phyloP scores from a whole-genome alignment of 1,284 basidiomycete genomes.

The Naganishia sp. region DNA sequence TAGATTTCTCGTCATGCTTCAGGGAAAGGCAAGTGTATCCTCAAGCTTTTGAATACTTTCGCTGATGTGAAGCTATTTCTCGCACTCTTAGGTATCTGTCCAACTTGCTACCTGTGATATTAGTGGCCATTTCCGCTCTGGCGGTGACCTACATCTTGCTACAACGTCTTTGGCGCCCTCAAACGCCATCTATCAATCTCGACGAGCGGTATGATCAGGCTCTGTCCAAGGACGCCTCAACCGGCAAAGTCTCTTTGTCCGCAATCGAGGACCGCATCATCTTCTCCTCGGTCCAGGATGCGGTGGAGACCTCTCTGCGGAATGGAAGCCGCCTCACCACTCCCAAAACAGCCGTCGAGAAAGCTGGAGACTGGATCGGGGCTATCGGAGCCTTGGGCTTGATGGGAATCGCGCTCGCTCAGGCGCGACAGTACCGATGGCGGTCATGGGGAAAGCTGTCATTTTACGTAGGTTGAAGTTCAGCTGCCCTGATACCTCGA shows the following conservation, averaged over 20 bases:
- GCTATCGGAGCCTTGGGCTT: conserved; percentile 33
- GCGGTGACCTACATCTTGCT: conserved; percentile 36
- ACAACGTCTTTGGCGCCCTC: conserved; percentile 11
- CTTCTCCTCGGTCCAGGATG: conserved; percentile 36
- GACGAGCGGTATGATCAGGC: conserved; percentile 36
- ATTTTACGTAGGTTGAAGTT: conserved; percentile 28
- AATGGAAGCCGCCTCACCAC: conserved; percentile 8
- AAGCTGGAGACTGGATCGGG: conserved; percentile 14
- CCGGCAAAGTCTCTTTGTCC: conserved; percentile 39
- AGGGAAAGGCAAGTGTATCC: conserved; percentile 43
- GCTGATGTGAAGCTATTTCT: background rate
- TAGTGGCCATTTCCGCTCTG: conserved; percentile 40
- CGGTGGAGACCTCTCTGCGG: conserved; percentile 27
- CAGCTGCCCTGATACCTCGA: background rate
- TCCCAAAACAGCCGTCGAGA: conserved; percentile 29
- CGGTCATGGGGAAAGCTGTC: conserved; percentile 27
- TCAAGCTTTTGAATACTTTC: background rate
- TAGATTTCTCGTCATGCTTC: conserved; percentile 53
- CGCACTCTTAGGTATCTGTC: conserved; percentile 35
- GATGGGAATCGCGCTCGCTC: conserved; percentile 35
- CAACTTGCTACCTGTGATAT: conserved; percentile 42
- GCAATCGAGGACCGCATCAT: conserved; percentile 47
- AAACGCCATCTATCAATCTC: conserved; percentile 18
- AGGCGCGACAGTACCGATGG: conserved; percentile 14
- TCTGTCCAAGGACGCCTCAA: conserved; percentile 37